Evolutionary conservation across 441 rosid genomes (phyloP).

Genomic region (Erysimum cheiri): DNA sequence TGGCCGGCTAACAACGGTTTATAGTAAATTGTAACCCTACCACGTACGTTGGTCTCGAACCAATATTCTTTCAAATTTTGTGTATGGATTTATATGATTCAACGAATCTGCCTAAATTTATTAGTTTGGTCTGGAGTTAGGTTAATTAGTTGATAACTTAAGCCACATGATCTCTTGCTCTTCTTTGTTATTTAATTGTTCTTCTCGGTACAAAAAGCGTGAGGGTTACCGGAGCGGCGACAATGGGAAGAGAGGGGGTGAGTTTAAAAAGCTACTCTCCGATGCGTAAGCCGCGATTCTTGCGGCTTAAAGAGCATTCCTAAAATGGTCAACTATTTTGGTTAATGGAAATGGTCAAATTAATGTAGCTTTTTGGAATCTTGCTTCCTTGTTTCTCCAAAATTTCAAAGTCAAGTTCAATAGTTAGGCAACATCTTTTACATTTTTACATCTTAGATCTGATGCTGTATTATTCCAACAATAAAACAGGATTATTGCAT

Average conservation of each 20-base stretch:
- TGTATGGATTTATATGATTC: no score
- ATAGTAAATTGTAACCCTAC: background rate
- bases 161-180: constrained; percentile 12
- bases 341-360: no score
- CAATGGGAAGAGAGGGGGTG: constrained; percentile 31
- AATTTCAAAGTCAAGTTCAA: constrained; percentile 29
- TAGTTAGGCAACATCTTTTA: constrained; percentile 37
- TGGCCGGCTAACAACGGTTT: background rate
- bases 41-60: constrained; percentile 13
- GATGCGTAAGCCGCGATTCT: constrained; percentile 34
- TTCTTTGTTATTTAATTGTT: background rate
- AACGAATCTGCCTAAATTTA: constrained; percentile 8
- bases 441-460: constrained; percentile 10
- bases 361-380: constrained; percentile 28
- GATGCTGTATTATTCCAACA: constrained; percentile 8
- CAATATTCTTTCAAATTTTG: no score
- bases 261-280: constrained; percentile 15
- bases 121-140: constrained; percentile 19
- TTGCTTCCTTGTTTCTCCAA: constrained; percentile 26
- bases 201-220: background rate
- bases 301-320: background rate
- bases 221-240: constrained; percentile 33
- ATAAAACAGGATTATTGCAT: background rate
- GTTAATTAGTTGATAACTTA: constrained; percentile 24
- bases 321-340: no score